phyloP scores from a whole-genome alignment of 2,329 filamentous ascomycete species.

The Colletotrichum viniferum region DNA sequence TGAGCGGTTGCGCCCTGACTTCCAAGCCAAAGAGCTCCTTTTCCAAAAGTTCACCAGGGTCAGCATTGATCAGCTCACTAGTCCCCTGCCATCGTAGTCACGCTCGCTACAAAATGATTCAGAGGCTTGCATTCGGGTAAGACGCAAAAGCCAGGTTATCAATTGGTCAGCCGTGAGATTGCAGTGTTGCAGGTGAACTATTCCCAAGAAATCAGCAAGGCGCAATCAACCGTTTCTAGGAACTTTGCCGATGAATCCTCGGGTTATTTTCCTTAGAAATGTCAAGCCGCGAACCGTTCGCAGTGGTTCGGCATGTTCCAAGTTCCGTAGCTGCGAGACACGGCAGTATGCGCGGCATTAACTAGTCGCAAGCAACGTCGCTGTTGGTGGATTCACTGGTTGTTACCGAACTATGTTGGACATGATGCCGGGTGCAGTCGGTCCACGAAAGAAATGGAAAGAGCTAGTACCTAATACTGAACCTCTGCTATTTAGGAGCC shows the following conservation, averaged over 20 bases:
- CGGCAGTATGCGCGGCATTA: too few relatives aligned
- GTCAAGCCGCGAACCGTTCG: rapidly evolving
- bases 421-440: too few relatives aligned
- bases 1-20: rapidly evolving
- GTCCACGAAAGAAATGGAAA: too few relatives aligned
- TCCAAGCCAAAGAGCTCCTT: rapidly evolving
- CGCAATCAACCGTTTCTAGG: rapidly evolving
- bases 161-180: rapidly evolving
- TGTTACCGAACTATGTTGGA: too few relatives aligned
- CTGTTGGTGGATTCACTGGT: too few relatives aligned
- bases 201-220: rapidly evolving
- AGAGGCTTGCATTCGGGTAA: background rate
- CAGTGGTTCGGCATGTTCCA: background rate
- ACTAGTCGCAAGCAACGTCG: too few relatives aligned
- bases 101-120: background rate
- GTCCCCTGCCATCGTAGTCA: rapidly evolving
- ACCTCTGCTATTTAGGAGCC: too few relatives aligned
- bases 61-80: rapidly evolving
- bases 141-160: rapidly evolving
- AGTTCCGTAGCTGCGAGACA: too few relatives aligned
- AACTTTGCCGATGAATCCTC: background rate
- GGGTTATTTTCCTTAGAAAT: rapidly evolving
- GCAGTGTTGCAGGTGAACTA: background rate
- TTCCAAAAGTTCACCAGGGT: background rate
- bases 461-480: too few relatives aligned